phyloP scores from a whole-genome alignment of 108 stramenopile genomes.

The Phaeodactylum tricornutum region DNA sequence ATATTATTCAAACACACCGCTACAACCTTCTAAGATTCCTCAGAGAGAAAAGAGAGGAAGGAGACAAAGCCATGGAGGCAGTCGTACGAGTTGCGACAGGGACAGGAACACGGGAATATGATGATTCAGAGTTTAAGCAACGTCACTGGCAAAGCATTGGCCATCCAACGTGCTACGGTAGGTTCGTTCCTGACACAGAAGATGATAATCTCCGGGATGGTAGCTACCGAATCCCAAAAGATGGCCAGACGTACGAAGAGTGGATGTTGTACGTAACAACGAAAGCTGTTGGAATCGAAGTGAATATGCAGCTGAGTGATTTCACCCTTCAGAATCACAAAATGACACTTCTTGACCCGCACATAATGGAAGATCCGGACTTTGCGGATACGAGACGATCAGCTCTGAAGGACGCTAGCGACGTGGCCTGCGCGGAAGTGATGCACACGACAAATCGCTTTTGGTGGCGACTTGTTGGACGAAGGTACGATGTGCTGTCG shows the following conservation, averaged over 20 bases:
- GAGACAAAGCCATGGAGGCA: constrained; percentile 91
- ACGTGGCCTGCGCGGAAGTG: constrained; percentile 94
- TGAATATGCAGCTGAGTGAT: constrained; percentile 93
- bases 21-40: constrained; percentile 87
- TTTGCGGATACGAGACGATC: constrained; percentile 55
- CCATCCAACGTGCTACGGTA: constrained; percentile 85
- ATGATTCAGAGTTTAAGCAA: constrained; percentile 61
- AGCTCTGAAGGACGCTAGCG: constrained; percentile 56
- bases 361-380: constrained; percentile 84
- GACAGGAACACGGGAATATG: constrained; percentile 69
- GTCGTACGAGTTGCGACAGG: constrained; percentile 91
- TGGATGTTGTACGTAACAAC: constrained; percentile 97
- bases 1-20: constrained; percentile 86
- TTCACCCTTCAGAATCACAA: constrained; percentile 97
- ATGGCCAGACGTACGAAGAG: constrained; percentile 85
- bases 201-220: constrained; percentile 88
- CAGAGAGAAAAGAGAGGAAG: constrained; percentile 70
- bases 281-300: constrained; percentile 93
- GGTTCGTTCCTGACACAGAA: constrained; percentile 96
- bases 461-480: constrained; percentile 95
- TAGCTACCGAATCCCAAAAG: constrained; percentile 66
- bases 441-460: constrained; percentile 90
- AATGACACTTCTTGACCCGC: constrained; percentile 87
- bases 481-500: constrained; percentile 91
- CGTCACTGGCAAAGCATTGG: constrained; percentile 92